Base-by-base conservation (phyloP, 169 alveolate species). In the Plasmodium vivax region DNA sequence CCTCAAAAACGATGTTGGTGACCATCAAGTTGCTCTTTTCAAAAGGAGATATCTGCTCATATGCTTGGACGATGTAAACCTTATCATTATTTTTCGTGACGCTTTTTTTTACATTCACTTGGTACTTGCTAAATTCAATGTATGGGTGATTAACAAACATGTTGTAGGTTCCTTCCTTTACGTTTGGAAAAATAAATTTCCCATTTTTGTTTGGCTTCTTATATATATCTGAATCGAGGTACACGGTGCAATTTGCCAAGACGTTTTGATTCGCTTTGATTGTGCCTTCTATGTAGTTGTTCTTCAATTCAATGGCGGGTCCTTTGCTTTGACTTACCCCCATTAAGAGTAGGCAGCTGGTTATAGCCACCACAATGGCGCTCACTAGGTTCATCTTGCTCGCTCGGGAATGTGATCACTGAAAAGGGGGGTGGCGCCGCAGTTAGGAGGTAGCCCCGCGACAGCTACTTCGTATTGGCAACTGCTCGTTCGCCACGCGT, bases 101-200 rank as follows among this genome's bases (percentile, higher is more conserved):
- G 23, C 68, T 62, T 71, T 72, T 82, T 51, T 92, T 92, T 10
- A 92, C 95, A 82, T 92, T 90, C 12, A 92, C 95, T 54, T 92
- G 85, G 83, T 45, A 92, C 58, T 19, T 92, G 27, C 27, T 92
- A 73, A 92, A 92, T 82, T 92, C 95, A 51, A 82, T 2, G 77
- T 92, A 92, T 43, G 95, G 95, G 43, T 92, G 95, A 82, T 82
- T 92, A 71, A 92, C 92, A 47, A 43, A 92, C 81, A 92, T 51
- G 27, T 41, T 72, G 56, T 92, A 92, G 41, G 56, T 54, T 41
- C 95, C 95, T 92, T 92, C 95, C 36, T 92, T 92, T 32, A 92
- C 95, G 83, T 92, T 51, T 32, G 74, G 47, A 82, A 92, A 92
- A 68, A 92, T 27, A 92, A 92, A 92, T 71, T 92, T 16, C 12